phyloP scores from a whole-genome alignment of 2,329 filamentous ascomycete genomes.

The Aspergillus sojae region DNA sequence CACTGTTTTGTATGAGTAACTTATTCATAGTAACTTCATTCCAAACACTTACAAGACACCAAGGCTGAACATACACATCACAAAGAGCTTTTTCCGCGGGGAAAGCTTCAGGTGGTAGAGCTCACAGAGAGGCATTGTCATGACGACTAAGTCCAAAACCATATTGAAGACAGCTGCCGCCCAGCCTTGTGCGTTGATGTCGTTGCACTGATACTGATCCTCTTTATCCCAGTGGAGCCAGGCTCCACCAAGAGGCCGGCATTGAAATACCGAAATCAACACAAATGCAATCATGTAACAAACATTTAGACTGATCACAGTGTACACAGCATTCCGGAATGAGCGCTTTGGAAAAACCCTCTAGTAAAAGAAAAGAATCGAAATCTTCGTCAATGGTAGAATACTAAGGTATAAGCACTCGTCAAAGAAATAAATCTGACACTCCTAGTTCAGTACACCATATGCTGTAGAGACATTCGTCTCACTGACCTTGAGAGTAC shows the following conservation, averaged over 20 bases:
- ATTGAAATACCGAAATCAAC: slow-evolving; percentile 42
- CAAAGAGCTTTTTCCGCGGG: slow-evolving; percentile 31
- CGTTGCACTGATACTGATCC: slow-evolving; percentile 35
- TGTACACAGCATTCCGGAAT: slow-evolving; percentile 33
- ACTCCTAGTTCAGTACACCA: slow-evolving; percentile 23
- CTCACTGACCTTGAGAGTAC: slow-evolving; percentile 38
- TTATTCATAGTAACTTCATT: neutral
- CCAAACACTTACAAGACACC: slow-evolving; percentile 34
- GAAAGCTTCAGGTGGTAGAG: slow-evolving; percentile 33
- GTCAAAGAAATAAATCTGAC: slow-evolving; percentile 35
- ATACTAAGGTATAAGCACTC: slow-evolving; percentile 39
- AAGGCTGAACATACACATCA: slow-evolving; percentile 41
- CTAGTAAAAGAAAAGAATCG: slow-evolving; percentile 45
- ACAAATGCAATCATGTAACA: slow-evolving; percentile 35
- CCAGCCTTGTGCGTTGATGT: slow-evolving; percentile 43
- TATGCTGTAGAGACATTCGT: slow-evolving; percentile 17
- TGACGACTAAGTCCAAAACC: slow-evolving; percentile 32
- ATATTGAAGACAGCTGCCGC: slow-evolving; percentile 37
- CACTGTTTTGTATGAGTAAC: slow-evolving; percentile 29
- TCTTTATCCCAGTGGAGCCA: slow-evolving; percentile 47
- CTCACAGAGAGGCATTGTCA: slow-evolving; percentile 32
- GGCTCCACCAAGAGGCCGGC: slow-evolving; percentile 39
- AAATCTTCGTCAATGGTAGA: slow-evolving; percentile 33
- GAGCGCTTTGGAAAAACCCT: slow-evolving; percentile 44
- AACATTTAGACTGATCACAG: slow-evolving; percentile 35